Percentiles rank a stretch among this genome's conserved stretches.
Conservation (phyloP, 108 stramenopile genomes). For the Nitzschia palea region DNA sequence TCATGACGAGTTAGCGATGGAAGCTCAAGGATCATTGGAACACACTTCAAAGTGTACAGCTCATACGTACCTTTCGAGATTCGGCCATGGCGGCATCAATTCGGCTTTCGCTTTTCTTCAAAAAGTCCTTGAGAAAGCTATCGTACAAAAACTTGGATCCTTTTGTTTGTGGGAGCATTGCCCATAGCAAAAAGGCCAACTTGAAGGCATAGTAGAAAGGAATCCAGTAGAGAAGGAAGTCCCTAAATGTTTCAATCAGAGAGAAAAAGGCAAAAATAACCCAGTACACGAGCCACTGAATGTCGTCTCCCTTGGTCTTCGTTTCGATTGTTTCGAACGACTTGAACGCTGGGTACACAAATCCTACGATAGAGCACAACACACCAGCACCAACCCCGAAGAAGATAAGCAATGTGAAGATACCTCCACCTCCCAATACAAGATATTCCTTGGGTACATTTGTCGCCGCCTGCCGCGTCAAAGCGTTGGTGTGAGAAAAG, state of each 20-base stretch:
- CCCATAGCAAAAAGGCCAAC: slow-evolving; percentile 92
- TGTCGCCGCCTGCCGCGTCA: slow-evolving; percentile 50
- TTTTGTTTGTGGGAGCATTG: slow-evolving; percentile 86
- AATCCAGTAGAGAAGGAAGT: slow-evolving; percentile 89
- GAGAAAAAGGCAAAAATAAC: slow-evolving; percentile 92
- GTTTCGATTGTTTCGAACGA: slow-evolving; percentile 89
- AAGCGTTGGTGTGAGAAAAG: too few species aligned
- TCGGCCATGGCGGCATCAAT: slow-evolving; percentile 83
- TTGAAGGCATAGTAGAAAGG: slow-evolving; percentile 96
- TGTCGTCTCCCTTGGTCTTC: slow-evolving; percentile 76
- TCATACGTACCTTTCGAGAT: slow-evolving; percentile 58
- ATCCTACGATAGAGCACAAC: slow-evolving; percentile 80
- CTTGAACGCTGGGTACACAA: slow-evolving; percentile 88
- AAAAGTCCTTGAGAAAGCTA: slow-evolving; percentile 81
- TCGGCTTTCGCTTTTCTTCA: slow-evolving; percentile 77
- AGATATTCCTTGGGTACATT: slow-evolving; percentile 84
- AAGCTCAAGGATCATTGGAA: too few species aligned
- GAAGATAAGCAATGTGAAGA: slow-evolving; percentile 59
- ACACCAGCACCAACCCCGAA: slow-evolving; percentile 70
- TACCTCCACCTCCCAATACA: slow-evolving; percentile 42
- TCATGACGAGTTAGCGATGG: neutral
- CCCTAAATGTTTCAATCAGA: slow-evolving; percentile 86
- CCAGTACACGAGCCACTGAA: slow-evolving; percentile 97
- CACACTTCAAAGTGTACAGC: too few species aligned
- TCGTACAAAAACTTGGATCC: slow-evolving; percentile 92